Base-by-base conservation (phyloP, 176 grass and related monocot genomes). In the Triticum turgidum region DNA sequence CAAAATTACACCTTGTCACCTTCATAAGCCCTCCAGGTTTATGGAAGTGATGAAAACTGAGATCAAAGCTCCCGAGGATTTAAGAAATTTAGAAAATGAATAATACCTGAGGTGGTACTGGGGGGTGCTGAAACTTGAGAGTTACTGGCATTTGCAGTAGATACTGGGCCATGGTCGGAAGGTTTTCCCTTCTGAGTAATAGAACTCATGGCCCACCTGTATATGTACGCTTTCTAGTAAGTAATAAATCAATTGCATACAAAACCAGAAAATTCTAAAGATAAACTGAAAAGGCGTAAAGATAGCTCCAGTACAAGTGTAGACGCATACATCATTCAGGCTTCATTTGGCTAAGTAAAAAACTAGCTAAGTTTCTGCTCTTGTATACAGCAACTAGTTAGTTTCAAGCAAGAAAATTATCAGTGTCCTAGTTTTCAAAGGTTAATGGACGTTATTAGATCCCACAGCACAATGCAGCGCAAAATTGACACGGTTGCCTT, bases 141-240 rank as follows among this genome's bases (percentile, higher is more conserved):
- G 58, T 83, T 85, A 78, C 22, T 93, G 66, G 85, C 51, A 90
- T 96, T 98, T 88, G 80, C 88, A 83, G 86, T 90, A 86, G 94
- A 76, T 81, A 98, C 44, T 21, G 73, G 86, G 51, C 86, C 90
- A 54, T 96, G 85, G 37, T 99, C 97, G 49, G 92, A 85, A 73
- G 90, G 72, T 93, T 87, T 99, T 83, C 97, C 97, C 83, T 99
- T 99, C 65, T 91, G 87, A 34, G 97, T 94, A 86, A 99, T 84
- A 88, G 97, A 99, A 86, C 90, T 93, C 94, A 99, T 99, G 49
- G 97, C 97, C 97, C 97, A 99, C 84, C 97, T 99, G 94, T 75
- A 89, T 61, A 78, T 73, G 41, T 54, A 86, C 5, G 8, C 78
- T 24, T 83, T 82, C 11, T 22, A 80, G 34, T 89, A 69, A 82